Percentiles rank a stretch among this genome's conserved stretches.
Conservation (phyloP, 139 green algal genomes). For the Closterium sp. region DNA sequence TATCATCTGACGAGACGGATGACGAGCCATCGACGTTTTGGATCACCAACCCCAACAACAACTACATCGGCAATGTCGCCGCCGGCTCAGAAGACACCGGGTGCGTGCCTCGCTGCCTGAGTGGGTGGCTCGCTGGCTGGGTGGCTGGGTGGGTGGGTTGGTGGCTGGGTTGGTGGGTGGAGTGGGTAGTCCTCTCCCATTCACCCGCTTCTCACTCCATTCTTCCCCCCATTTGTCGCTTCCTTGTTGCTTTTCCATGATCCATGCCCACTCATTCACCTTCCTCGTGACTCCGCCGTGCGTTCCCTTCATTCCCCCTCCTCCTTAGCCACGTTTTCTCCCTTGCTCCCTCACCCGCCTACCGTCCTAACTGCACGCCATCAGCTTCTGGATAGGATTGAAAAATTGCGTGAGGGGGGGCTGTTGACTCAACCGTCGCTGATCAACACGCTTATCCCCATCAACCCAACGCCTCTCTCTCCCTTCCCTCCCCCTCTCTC, state of each 20-base stretch:
- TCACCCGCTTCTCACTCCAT: neutral
- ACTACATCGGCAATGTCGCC: constrained; percentile 57
- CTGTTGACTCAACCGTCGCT: too few relatives aligned
- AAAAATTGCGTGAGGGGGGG: too few relatives aligned
- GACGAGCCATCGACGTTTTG: constrained; percentile 71
- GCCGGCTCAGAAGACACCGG: constrained; percentile 51
- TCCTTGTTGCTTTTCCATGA: too few relatives aligned
- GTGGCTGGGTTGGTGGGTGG: too few relatives aligned
- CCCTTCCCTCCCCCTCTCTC: neutral
- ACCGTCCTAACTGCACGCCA: too few relatives aligned
- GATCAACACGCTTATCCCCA: too few relatives aligned
- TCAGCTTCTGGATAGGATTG: too few relatives aligned
- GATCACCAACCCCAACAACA: constrained; percentile 80
- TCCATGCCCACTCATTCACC: too few relatives aligned
- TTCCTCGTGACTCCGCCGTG: too few relatives aligned
- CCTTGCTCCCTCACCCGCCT: neutral
- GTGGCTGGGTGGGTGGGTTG: too few relatives aligned
- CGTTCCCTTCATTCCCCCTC: too few relatives aligned
- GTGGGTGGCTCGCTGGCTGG: neutral
- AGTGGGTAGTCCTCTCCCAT: neutral
- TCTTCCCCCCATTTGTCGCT: too few relatives aligned
- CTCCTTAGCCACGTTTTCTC: neutral
- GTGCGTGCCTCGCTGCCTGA: neutral
- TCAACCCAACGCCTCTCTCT: neutral
- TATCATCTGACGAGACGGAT: constrained; percentile 51